Evolutionary conservation across 2,329 filamentous ascomycete species (phyloP).

Genomic region (Botrytis squamosa): DNA sequence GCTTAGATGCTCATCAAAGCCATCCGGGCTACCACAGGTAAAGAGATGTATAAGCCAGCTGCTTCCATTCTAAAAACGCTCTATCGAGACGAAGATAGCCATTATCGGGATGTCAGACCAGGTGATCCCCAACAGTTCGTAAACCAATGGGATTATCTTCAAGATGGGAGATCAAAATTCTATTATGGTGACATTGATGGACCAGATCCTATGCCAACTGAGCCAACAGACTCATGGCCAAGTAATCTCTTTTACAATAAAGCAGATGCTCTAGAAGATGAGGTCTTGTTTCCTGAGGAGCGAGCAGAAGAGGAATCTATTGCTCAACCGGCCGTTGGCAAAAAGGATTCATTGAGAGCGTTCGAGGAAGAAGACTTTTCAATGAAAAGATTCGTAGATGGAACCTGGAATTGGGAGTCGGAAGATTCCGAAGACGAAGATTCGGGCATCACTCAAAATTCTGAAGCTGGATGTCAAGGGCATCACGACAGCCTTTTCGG

Average conservation of each 20-base stretch:
- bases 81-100: conserved; percentile 37
- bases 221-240: conserved; percentile 18
- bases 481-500: not conserved
- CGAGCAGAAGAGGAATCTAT: not conserved
- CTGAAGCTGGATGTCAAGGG: not conserved
- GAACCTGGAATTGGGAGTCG: conserved; percentile 22
- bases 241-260: conserved; percentile 42
- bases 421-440: conserved; percentile 10
- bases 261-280: conserved; percentile 44
- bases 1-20: conserved; percentile 42
- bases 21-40: conserved; percentile 36
- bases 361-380: conserved; percentile 26
- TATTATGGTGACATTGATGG: conserved; percentile 9
- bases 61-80: conserved; percentile 42
- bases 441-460: conserved; percentile 4
- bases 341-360: conserved; percentile 18
- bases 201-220: not conserved
- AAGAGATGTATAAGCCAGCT: conserved; percentile 40
- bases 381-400: conserved; percentile 22
- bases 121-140: not conserved
- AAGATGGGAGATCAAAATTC: conserved; percentile 3
- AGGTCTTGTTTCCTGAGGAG: conserved; percentile 44
- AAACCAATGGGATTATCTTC: conserved; percentile 14
- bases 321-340: conserved; percentile 17
- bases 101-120: conserved; percentile 9